Evolutionary conservation across 2,329 filamentous ascomycete species (phyloP), one percentile per base, ranked within the genome.

Genomic region (Decorospora gaudefroyi): DNA sequence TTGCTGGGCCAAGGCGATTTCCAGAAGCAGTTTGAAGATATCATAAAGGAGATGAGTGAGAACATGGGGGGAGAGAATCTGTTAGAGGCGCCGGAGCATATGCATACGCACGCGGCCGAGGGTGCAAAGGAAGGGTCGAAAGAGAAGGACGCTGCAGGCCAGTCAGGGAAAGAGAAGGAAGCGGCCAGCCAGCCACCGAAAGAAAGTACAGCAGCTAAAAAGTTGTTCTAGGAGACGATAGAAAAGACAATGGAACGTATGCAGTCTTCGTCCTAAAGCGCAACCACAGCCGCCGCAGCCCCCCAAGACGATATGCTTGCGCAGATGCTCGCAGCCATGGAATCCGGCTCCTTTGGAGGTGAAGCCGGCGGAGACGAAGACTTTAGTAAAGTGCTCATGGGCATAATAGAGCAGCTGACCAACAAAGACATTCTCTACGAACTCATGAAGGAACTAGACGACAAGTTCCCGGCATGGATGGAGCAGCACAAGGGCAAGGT

Each of bases 351-450:
- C 16, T 64, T 77, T 46, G 76, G 72, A 4, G 57, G 71, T 0
- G 85, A 70, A 0, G 85, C 81, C 11, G 68, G 62, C 7, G 74
- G 76, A 47, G 90, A 96, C 43, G 90, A 93, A 60, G 90, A 95
- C 59, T 88, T 97, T 62, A 90, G 89, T 44, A 92, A 95, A 74
- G 90, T 97, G 84, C 81, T 99, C 47, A 83, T 95, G 79, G 88
- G 88, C 40, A 96, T 97, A 90, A 97, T 99, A 92, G 90, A 97
- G 74, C 91, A 99, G 71, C 79, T 99, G 52, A 97, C 93, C 3
- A 96, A 95, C 72, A 97, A 96, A 76, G 93, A 97, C 59, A 96
- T 99, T 52, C 74, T 99, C 36, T 97, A 97, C 68, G 92, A 99
- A 74, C 93, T 93, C 2, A 96, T 99, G 90, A 96, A 96, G 76